These are phyloP conservation scores for Mycena albidolilacea DNA, from an alignment of 768 basidiomycete species.

Conservation along the genomic window DNA sequence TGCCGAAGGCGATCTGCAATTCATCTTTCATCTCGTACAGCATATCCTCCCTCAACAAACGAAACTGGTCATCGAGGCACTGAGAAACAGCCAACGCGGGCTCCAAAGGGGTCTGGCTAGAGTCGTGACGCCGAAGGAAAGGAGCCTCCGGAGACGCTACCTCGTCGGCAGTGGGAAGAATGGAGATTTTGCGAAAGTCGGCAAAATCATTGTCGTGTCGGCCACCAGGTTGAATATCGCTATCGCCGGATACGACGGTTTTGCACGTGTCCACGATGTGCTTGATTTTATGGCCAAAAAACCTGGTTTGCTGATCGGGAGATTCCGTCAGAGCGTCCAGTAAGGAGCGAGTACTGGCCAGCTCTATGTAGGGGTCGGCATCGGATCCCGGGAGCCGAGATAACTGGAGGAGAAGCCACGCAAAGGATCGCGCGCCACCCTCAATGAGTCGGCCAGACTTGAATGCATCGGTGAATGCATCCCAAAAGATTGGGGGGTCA, in stretches of 20 bases:
- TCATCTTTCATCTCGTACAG: slow-evolving; percentile 71
- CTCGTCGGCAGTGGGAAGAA: slow-evolving; percentile 76
- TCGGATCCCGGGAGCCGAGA: slow-evolving; percentile 53
- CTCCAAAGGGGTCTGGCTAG: slow-evolving; percentile 58
- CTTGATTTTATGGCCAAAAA: slow-evolving; percentile 52
- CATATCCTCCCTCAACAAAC: slow-evolving; percentile 77
- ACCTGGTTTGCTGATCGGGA: slow-evolving; percentile 16
- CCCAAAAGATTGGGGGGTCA: neutral
- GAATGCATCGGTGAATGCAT: neutral
- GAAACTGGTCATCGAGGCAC: slow-evolving; percentile 74
- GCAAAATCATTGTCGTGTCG: slow-evolving; percentile 79
- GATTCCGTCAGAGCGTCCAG: slow-evolving; percentile 18
- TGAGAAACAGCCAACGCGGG: slow-evolving; percentile 58
- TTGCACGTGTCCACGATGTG: slow-evolving; percentile 28
- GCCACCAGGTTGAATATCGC: slow-evolving; percentile 65
- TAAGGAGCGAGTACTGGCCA: slow-evolving; percentile 43
- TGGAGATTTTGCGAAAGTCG: slow-evolving; percentile 73
- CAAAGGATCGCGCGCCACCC: neutral
- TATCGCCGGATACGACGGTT: slow-evolving; percentile 28
- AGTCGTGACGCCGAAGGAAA: slow-evolving; percentile 63
- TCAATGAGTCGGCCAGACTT: neutral
- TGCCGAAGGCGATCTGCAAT: slow-evolving; percentile 56
- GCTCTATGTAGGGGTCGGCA: slow-evolving; percentile 54
- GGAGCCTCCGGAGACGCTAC: slow-evolving; percentile 59
- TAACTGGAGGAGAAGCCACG: slow-evolving; percentile 52